Percentiles rank a stretch among this genome's conserved stretches.
These are phyloP conservation scores for Blumeria hordei DNA, from an alignment of 2,329 filamentous ascomycete genomes.

Conservation along the genomic window DNA sequence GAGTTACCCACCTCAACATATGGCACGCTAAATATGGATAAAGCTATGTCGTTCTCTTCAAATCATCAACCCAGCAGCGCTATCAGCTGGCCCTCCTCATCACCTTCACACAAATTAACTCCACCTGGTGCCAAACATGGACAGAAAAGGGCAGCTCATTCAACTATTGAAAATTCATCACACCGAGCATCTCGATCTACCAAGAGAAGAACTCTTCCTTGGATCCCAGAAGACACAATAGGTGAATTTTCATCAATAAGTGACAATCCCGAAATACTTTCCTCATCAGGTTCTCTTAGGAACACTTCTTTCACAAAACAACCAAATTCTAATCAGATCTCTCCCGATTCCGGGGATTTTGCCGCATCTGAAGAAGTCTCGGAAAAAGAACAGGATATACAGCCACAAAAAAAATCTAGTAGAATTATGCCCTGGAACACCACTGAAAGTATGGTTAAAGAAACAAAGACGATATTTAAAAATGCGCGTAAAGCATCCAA, in stretches of 20 bases:
- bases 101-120: conserved; percentile 20
- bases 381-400: not conserved
- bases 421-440: conserved; percentile 40
- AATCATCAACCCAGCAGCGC: conserved; percentile 12
- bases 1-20: conserved; percentile 20
- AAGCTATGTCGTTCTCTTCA: conserved; percentile 2
- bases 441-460: conserved; percentile 49
- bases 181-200: conserved; percentile 11
- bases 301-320: no score
- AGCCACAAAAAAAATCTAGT: not conserved
- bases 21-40: conserved; percentile 13
- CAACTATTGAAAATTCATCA: not conserved
- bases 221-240: conserved; percentile 13
- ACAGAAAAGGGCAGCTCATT: conserved; percentile 2
- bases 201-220: conserved; percentile 17
- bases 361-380: not conserved
- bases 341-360: conserved; percentile 3
- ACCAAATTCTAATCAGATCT: no score
- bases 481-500: conserved; percentile 29
- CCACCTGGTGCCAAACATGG: conserved; percentile 8
- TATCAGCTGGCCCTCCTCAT: conserved; percentile 20
- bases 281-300: no score
- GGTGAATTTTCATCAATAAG: conserved; percentile 7
- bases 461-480: conserved; percentile 54
- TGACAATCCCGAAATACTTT: no score